Percentiles rank a stretch among this genome's conserved stretches.
Conservation (phyloP, 331 rosid genomes). For the Saraca asoca region DNA sequence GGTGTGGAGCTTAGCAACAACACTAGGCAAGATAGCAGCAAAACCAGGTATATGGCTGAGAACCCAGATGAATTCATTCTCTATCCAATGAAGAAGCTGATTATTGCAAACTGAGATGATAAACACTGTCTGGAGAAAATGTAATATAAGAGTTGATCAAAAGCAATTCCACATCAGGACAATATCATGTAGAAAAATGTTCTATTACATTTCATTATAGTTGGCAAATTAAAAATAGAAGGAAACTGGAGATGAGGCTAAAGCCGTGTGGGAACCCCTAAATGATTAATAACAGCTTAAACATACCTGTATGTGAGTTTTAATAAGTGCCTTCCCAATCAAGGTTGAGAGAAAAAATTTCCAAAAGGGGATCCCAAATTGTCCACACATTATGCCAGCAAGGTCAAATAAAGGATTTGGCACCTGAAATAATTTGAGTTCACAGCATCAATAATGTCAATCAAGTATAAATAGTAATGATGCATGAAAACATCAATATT, state of each 20-base stretch:
- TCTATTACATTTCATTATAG: too few relatives aligned
- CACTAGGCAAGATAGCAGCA: constrained; percentile 57
- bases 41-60: constrained; percentile 84
- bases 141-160: constrained; percentile 8
- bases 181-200: neutral
- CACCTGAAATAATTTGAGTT: constrained; percentile 57
- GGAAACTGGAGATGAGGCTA: too few relatives aligned
- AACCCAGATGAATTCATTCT: constrained; percentile 86
- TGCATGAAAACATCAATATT: neutral
- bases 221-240: too few relatives aligned
- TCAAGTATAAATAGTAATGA: constrained; percentile 10
- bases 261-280: neutral
- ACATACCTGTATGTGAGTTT: constrained; percentile 96
- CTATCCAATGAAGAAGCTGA: constrained; percentile 96
- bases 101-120: constrained; percentile 93
- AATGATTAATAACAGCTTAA: neutral
- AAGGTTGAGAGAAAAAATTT: constrained; percentile 80
- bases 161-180: neutral
- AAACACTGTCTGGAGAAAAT: constrained; percentile 67
- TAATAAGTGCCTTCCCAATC: constrained; percentile 91
- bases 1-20: constrained; percentile 62
- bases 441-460: constrained; percentile 18
- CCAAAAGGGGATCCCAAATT: constrained; percentile 92
- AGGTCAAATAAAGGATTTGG: constrained; percentile 99
- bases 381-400: constrained; percentile 99